Evolutionary conservation across 306 rosid species (phyloP), one percentile per base, ranked within the genome.

Genomic region (Crotalaria pallida): DNA sequence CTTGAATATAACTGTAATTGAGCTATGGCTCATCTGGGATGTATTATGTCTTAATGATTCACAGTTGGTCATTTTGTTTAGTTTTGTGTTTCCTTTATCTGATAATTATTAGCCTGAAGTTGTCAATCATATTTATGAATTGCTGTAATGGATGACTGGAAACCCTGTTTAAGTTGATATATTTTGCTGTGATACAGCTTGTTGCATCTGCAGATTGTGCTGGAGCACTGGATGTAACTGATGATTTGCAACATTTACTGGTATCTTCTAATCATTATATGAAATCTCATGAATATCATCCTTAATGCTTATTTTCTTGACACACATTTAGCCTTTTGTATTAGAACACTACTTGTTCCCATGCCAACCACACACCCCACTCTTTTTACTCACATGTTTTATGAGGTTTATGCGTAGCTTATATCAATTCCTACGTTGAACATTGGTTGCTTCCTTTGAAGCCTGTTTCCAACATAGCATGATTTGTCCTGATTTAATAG

Each of bases 161-260:
- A 69, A 44, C 67, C 40, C 70, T 9, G 64, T 74, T 61, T 51
- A 71, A 81, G 80, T 78, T 71, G 80, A 78, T 71, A 23, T 61
- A 79, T 84, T 78, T 82, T 88, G 80, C 84, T 94, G 84, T 86
- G 79, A 53, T 83, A 77, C 96, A 95, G 99, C 97, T 95, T 84
- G 96, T 95, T 84, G 91, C 96, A 44, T 84, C 99, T 79, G 95
- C 86, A 81, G 99, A 95, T 80, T 95, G 97, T 87, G 92, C 97
- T 51, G 97, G 99, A 84, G 97, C 99, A 12, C 77, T 95, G 80
- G 99, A 95, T 75, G 87, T 95, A 58, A 95, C 96, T 10, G 96
- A 91, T 9, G 97, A 91, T 86, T 87, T 95, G 84, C 96, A 84
- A 53, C 87, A 91, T 72, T 82, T 95, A 67, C 85, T 91, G 96